Conservation (phyloP, 257 asterid species). For the Nicotiana noctiflora region DNA sequence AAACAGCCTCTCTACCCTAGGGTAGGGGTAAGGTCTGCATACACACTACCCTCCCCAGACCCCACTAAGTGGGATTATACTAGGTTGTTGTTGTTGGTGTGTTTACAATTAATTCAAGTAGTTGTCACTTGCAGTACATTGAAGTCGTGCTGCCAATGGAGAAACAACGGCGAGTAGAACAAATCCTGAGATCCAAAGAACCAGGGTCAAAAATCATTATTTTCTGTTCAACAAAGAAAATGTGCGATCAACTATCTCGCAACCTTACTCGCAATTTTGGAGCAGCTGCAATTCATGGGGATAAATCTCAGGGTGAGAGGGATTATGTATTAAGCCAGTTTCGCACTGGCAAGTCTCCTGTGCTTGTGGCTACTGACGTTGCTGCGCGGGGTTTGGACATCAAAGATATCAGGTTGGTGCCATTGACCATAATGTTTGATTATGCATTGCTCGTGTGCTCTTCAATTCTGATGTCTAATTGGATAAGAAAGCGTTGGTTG, state of each 20-base stretch:
- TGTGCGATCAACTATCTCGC: conserved; percentile 16
- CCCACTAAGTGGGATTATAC: too few relatives aligned
- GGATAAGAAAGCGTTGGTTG: background rate
- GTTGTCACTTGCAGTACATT: conserved; percentile 6
- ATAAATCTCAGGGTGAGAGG: conserved; percentile 15
- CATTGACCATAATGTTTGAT: background rate
- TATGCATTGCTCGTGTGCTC: background rate
- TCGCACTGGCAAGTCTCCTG: conserved; percentile 8
- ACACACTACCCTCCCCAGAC: too few relatives aligned
- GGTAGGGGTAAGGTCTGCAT: too few relatives aligned
- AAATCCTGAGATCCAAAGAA: conserved; percentile 16
- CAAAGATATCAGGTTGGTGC: conserved; percentile 18
- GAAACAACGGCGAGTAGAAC: conserved; percentile 13
- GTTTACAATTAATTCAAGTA: conserved; percentile 1
- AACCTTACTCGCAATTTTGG: conserved; percentile 8
- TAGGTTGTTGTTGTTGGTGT: too few relatives aligned
- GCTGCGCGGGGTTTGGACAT: conserved; percentile 21
- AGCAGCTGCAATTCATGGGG: conserved; percentile 21
- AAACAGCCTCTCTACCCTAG: too few relatives aligned
- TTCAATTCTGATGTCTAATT: background rate
- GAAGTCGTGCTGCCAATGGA: conserved; percentile 11
- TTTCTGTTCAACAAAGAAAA: conserved; percentile 18
- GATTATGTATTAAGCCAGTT: conserved; percentile 12
- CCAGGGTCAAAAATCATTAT: conserved; percentile 17
- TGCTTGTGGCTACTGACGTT: conserved; percentile 22